phyloP scores from a whole-genome alignment of 441 rosid species.

The Flueggea neowawraea region DNA sequence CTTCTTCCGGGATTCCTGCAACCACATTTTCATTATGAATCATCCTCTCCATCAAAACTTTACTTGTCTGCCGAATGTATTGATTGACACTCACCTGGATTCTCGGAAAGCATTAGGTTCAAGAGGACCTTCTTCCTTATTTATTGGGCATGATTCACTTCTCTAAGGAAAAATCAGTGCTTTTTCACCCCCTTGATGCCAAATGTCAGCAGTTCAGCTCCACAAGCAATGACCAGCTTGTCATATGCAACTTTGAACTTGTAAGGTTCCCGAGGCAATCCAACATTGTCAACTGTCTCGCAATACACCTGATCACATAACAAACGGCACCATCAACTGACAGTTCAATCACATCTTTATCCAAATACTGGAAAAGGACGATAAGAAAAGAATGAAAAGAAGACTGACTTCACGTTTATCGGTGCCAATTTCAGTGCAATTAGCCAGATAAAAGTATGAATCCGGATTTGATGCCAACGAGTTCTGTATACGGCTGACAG shows the following conservation, averaged over 20 bases:
- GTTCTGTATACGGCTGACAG: slow-evolving; percentile 76
- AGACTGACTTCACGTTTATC: slow-evolving; percentile 67
- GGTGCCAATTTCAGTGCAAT: slow-evolving; percentile 64
- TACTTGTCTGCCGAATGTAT: too few species aligned
- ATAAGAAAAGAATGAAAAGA: background rate
- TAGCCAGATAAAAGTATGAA: slow-evolving; percentile 84
- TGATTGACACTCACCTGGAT: slow-evolving; percentile 50
- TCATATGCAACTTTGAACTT: slow-evolving; percentile 84
- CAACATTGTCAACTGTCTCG: slow-evolving; percentile 56
- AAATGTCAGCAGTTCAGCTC: slow-evolving; percentile 95
- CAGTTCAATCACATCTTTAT: too few species aligned
- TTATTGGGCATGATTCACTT: slow-evolving; percentile 94
- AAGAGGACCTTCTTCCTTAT: slow-evolving; percentile 86
- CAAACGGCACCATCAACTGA: background rate
- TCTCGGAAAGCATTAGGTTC: slow-evolving; percentile 91
- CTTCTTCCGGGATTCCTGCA: slow-evolving; percentile 71
- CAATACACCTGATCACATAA: slow-evolving; percentile 57
- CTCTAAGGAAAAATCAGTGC: slow-evolving; percentile 86
- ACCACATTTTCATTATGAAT: background rate
- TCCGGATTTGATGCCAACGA: slow-evolving; percentile 66
- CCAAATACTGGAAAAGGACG: background rate
- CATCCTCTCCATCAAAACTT: too few species aligned
- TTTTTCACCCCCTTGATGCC: slow-evolving; percentile 84
- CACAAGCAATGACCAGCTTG: slow-evolving; percentile 85
- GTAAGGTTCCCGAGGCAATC: slow-evolving; percentile 56